Conservation (phyloP, 2,329 filamentous ascomycete genomes). For the Cladosporium halotolerans region DNA sequence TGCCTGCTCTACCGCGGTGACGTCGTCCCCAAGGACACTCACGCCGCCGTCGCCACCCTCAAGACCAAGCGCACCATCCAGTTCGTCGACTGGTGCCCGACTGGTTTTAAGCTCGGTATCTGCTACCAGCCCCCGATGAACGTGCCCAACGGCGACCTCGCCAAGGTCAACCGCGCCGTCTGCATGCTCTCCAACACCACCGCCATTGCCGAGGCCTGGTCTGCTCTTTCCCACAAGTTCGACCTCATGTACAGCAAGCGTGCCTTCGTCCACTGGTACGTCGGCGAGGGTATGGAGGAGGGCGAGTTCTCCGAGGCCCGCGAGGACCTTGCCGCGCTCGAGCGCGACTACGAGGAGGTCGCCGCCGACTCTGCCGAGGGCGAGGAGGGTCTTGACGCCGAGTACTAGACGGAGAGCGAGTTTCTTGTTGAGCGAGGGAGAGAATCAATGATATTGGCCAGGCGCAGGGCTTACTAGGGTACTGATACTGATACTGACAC, state of each 20-base stretch:
- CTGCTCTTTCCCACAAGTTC: conserved; percentile 93
- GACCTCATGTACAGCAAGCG: conserved; percentile 99
- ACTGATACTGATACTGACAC: conserved; percentile 11
- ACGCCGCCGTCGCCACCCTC: conserved; percentile 85
- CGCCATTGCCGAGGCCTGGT: conserved; percentile 97
- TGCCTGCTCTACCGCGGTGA: conserved; percentile 97
- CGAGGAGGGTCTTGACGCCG: conserved; percentile 77
- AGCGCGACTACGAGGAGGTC: conserved; percentile 98
- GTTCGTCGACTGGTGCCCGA: conserved; percentile 99
- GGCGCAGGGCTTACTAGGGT: conserved; percentile 12
- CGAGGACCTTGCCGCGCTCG: conserved; percentile 94
- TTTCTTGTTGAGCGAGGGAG: conserved; percentile 12
- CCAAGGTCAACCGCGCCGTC: conserved; percentile 96
- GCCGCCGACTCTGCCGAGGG: conserved; percentile 87
- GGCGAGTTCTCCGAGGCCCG: conserved; percentile 99
- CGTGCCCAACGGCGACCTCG: conserved; percentile 93
- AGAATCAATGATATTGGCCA: conserved; percentile 10
- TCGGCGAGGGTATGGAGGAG: conserved; percentile 99
- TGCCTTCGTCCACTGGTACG: conserved; percentile 99
- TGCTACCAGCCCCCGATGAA: conserved; percentile 97
- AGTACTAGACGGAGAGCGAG: conserved; percentile 62
- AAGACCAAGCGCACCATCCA: conserved; percentile 99
- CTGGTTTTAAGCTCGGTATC: conserved; percentile 99
- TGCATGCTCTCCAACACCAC: conserved; percentile 99
- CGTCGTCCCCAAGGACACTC: conserved; percentile 92